A percentile compares a stretch with the other conserved stretches of the same genome.
Conservation (phyloP, 345 rosid genomes). For the Eucalyptus caleyi region DNA sequence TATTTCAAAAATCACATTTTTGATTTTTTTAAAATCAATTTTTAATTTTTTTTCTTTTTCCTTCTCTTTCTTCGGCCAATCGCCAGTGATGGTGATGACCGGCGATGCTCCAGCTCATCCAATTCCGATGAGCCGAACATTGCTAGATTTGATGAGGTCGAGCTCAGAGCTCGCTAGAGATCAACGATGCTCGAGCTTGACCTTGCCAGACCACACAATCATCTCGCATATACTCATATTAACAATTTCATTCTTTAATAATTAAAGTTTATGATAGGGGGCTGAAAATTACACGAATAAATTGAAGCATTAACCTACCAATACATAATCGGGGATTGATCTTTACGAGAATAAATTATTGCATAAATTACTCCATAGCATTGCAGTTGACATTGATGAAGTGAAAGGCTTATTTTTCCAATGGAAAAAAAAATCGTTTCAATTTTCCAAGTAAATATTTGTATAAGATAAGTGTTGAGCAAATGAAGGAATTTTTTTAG, state of each 20-base stretch:
- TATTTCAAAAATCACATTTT: no score
- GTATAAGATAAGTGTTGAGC: not conserved
- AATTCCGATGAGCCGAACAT: no score
- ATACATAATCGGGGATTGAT: not conserved
- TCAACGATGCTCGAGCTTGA: no score
- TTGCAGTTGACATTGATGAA: no score
- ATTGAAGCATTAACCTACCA: not conserved
- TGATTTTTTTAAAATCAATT: no score
- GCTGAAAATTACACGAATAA: not conserved
- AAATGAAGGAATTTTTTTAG: conserved; percentile 39
- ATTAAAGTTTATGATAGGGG: not conserved
- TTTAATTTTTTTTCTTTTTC: no score
- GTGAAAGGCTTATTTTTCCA: not conserved
- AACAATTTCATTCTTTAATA: not conserved
- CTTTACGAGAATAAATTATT: not conserved
- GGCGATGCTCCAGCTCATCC: no score
- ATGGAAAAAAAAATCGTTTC: not conserved
- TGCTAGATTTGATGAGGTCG: no score
- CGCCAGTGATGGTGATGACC: no score
- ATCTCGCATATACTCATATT: no score
- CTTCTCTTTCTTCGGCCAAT: accelerated
- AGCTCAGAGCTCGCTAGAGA: no score
- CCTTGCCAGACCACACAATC: no score
- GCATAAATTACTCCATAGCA: not conserved
- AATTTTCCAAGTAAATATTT: not conserved